A percentile compares a stretch with the other conserved stretches of the same genome.
These are phyloP conservation scores for Exophiala aquamarina DNA, from an alignment of 2,329 filamentous ascomycete species.

Conservation along the genomic window DNA sequence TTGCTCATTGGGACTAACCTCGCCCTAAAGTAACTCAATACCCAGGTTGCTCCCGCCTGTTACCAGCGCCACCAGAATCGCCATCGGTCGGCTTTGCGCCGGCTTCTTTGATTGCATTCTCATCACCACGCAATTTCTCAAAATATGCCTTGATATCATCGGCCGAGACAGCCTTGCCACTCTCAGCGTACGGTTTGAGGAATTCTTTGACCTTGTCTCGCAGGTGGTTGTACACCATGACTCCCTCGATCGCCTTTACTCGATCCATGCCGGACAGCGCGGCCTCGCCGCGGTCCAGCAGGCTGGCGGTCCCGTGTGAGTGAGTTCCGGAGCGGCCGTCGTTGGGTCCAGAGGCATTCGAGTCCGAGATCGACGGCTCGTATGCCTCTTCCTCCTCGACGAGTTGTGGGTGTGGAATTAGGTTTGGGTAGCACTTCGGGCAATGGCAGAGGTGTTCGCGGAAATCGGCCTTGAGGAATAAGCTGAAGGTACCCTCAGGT, in stretches of 20 bases:
- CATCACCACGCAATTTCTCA: constrained; percentile 88
- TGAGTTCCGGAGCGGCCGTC: constrained; percentile 46
- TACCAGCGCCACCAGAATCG: constrained; percentile 3
- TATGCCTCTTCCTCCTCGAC: constrained; percentile 94
- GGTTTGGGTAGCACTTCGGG: constrained; percentile 70
- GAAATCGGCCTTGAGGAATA: constrained; percentile 80
- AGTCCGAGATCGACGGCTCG: constrained; percentile 80
- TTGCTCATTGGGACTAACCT: too few relatives aligned
- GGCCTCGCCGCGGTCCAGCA: constrained; percentile 89
- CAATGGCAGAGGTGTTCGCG: constrained; percentile 82
- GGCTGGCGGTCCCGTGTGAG: constrained; percentile 71
- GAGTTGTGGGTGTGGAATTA: constrained; percentile 73
- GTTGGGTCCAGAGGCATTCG: constrained; percentile 55
- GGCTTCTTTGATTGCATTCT: constrained; percentile 67
- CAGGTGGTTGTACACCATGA: constrained; percentile 96
- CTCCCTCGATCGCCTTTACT: constrained; percentile 89
- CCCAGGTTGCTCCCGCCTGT: constrained; percentile 21
- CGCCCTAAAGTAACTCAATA: constrained; percentile 12
- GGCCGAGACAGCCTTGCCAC: constrained; percentile 80
- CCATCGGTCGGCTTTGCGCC: constrained; percentile 37
- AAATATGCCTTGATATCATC: constrained; percentile 98
- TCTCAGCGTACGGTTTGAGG: constrained; percentile 90
- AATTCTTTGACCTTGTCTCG: constrained; percentile 96
- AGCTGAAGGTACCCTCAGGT: constrained; percentile 65
- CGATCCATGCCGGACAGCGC: constrained; percentile 89